A percentile compares a stretch with the other conserved stretches of the same genome.
Evolutionary conservation across 768 basidiomycete species (phyloP).

Genomic region (Mycena rosella): DNA sequence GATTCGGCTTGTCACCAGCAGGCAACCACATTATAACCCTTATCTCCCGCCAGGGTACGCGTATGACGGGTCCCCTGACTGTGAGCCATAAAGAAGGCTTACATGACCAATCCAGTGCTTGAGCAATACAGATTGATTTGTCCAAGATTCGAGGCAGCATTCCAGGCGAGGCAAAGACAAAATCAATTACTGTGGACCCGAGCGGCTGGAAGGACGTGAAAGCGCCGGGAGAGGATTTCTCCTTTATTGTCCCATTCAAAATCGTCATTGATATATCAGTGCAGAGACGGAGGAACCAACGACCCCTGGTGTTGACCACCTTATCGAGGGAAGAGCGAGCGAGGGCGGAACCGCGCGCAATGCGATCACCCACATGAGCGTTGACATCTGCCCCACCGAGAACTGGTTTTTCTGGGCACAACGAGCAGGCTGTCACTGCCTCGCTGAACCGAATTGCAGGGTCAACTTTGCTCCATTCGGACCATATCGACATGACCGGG

Average conservation of each 20-base stretch:
- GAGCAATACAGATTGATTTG: neutral
- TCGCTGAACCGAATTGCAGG: neutral
- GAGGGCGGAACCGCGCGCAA: neutral
- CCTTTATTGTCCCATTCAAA: slow-evolving; percentile 7
- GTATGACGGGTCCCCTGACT: neutral
- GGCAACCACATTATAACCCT: too few species aligned
- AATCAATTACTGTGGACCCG: slow-evolving; percentile 10
- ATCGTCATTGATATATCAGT: neutral
- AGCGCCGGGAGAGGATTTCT: neutral
- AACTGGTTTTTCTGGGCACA: neutral
- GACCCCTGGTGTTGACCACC: neutral
- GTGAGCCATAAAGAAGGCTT: too few species aligned
- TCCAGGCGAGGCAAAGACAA: neutral
- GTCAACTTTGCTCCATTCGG: neutral
- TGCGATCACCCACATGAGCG: neutral
- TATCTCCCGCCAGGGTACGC: too few species aligned
- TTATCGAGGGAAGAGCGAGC: neutral
- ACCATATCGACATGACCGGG: neutral
- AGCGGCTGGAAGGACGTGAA: slow-evolving; percentile 9
- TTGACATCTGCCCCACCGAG: neutral
- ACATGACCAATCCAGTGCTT: neutral
- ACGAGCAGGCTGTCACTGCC: neutral
- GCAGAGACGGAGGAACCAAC: neutral
- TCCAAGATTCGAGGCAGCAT: neutral
- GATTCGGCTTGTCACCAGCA: too few species aligned